Base-by-base conservation (phyloP, 257 asterid genomes). In the Capsicum chinense region DNA sequence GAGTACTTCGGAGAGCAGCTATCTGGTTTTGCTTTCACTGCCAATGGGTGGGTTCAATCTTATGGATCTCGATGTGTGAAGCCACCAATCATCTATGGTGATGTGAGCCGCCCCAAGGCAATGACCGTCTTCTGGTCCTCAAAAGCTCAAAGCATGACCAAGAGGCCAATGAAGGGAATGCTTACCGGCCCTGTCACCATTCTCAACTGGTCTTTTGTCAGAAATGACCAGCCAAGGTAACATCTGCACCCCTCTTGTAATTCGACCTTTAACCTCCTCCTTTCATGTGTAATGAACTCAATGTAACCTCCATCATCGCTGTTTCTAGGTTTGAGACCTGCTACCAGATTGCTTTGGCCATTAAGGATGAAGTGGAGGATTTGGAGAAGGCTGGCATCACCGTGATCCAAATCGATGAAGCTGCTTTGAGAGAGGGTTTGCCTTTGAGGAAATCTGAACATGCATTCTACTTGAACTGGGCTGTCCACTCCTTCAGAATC, bases 81-180 rank as follows among this genome's bases (percentile, higher is more conserved):
- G 95, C 99, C 98, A 62, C 99, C 99, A 14, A 93, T 97, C 93
- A 95, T 97, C 79, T 97, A 93, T 6, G 98, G 99, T 88, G 99
- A 97, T 89, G 99, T 97, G 86, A 97, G 98, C 76, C 98, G 99
- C 83, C 99, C 98, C 70, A 95, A 93, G 39, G 91, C 98, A 83
- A 97, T 97, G 99, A 97, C 98, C 0, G 98, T 97, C 82, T 95
- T 91, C 96, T 97, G 99, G 99, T 97, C 99, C 83, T 84, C 97
- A n/a, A 88, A 91, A 47, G 98, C 98, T 83, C 99, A 97, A 88
- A 92, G 96, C 94, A 92, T 95, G 97, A 97, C 99, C 85, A 93
- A 95, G 92, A 98, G 99, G 91, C 98, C 98, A 64, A 97, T 97
- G 98, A 97, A 95, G 87, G 98, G 98, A 86, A 97, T 97, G 98